Conservation (phyloP, 1,284 basidiomycete genomes). For the Cutaneotrichosporon spelunceum region DNA sequence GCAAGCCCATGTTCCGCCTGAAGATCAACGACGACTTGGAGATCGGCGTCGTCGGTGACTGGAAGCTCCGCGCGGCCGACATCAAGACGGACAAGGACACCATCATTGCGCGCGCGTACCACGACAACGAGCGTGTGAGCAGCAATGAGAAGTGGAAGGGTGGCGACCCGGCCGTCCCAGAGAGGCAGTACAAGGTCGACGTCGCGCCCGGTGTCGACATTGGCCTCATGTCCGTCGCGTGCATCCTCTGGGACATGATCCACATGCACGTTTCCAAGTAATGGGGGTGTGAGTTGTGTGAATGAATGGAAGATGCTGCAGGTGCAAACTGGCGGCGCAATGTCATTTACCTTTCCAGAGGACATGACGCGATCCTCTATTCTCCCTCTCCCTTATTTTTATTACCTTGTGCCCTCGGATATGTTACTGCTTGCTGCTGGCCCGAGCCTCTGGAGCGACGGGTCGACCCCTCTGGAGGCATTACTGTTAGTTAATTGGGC, state of each 20-base stretch:
- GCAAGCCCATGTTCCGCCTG: not conserved
- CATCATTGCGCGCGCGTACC: not conserved
- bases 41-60: not conserved
- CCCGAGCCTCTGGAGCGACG: no score
- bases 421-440: no score
- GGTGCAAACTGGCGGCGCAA: no score
- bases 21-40: not conserved
- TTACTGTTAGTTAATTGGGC: no score
- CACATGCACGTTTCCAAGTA: not conserved
- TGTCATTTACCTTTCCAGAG: no score
- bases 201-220: conserved; percentile 53
- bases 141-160: no score
- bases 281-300: not conserved
- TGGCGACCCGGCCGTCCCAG: not conserved
- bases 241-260: conserved; percentile 48
- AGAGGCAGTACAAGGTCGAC: conserved; percentile 43
- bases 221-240: conserved; percentile 50
- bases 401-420: no score
- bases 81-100: not conserved
- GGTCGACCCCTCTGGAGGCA: no score
- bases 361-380: no score
- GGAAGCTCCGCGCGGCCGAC: not conserved
- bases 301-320: not conserved
- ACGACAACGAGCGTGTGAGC: not conserved
- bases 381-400: no score